Base-by-base conservation (phyloP, 805 yeast genomes). In the Saturnispora quitensis region DNA sequence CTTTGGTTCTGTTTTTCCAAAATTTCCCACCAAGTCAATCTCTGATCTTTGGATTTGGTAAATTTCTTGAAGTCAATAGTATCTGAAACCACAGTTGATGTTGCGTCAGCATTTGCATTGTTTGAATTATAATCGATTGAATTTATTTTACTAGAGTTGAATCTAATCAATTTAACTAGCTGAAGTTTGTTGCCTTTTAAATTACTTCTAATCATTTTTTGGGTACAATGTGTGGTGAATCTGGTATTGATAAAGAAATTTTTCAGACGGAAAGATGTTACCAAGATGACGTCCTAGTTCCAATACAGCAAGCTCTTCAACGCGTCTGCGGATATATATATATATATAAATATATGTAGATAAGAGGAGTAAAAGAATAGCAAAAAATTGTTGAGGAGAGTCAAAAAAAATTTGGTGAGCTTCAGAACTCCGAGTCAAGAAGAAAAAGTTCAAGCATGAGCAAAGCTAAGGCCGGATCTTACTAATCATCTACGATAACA, bases 1-100 rank as follows among this genome's bases (percentile, higher is more conserved):
- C 86, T 86, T 61, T 78, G 75, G 58, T 82, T 78, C 50, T 89
- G 75, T 59, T 88, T 93, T 15, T 77, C 76, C 54, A 89, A 71
- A 0, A 97, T 96, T 50, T 81, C 88, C 62, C 88, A 69, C 97
- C 97, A 90, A 3, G 97, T 87, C 40, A 84, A 88, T 45, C 78
- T 70, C 15, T 25, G 27, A 47, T 69, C 57, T 45, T 58, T 62
- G 8, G 60, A 57, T 48, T 58, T 60, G 3, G 68, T 53, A 51
- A 75, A 65, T 40, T 73, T 73, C 52, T 72, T 75, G 55, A 73
- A 72, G 57, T 83, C 89, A 48, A 73, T 70, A 2, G 65, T 63
- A 59, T 84, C 89, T 0, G 88, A 78, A 47, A 80, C 65, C 12
- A 82, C 74, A 4, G 89, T 82, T n/a, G 89, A 79, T 7, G 82